These are phyloP conservation scores for Alternaria consortialis DNA, from an alignment of 2,329 filamentous ascomycete genomes.

Conservation along the genomic window DNA sequence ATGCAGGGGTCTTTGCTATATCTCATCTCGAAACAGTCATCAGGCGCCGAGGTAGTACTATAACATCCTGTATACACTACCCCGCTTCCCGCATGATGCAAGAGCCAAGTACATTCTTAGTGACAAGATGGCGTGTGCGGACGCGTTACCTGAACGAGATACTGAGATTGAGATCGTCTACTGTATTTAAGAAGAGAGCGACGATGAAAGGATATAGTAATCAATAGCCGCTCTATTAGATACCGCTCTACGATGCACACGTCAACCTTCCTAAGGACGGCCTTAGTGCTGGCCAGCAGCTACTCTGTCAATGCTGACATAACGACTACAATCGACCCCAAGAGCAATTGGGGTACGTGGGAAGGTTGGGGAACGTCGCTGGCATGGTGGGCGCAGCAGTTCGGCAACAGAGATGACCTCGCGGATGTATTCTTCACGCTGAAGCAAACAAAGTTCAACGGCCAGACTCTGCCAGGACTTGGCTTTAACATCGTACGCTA, in stretches of 20 bases:
- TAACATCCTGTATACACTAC: conserved; percentile 1
- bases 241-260: conserved; percentile 7
- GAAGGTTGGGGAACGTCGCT: conserved; percentile 19
- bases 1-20: background rate
- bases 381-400: conserved; percentile 19
- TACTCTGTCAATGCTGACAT: conserved; percentile 10
- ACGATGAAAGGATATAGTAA: background rate
- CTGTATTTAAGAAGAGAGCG: background rate
- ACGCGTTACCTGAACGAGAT: conserved; percentile 1
- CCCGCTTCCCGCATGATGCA: conserved; percentile 2
- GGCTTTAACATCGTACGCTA: conserved; percentile 18
- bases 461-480: conserved; percentile 12
- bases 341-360: conserved; percentile 17
- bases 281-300: conserved; percentile 5
- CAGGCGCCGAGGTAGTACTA: background rate
- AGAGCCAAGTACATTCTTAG: background rate
- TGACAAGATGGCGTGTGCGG: conserved; percentile 1
- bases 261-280: conserved; percentile 5
- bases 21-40: background rate
- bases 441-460: conserved; percentile 6
- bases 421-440: conserved; percentile 18
- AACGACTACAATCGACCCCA: conserved; percentile 12
- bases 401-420: conserved; percentile 13
- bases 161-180: background rate
- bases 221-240: background rate